These are phyloP conservation scores for Macroventuria anomochaeta DNA, from an alignment of 2,329 filamentous ascomycete genomes.

Conservation along the genomic window DNA sequence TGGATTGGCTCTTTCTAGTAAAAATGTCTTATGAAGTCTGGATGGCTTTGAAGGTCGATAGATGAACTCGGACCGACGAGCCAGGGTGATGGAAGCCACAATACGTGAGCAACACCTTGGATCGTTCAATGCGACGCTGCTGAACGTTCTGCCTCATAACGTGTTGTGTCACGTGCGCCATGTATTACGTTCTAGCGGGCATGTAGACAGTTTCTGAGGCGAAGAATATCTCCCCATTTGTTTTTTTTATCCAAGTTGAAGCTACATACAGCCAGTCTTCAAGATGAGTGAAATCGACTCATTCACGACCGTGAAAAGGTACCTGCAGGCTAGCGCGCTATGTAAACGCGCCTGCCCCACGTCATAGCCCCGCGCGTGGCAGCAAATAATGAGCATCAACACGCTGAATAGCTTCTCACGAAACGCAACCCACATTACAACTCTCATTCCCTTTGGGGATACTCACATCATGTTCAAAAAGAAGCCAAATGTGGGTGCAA, in stretches of 20 bases:
- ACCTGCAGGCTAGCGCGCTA: constrained; percentile 6
- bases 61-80: constrained; percentile 14
- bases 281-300: constrained; percentile 13
- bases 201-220: constrained; percentile 2
- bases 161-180: neutral
- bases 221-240: neutral
- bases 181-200: neutral
- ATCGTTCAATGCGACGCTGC: neutral
- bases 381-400: constrained; percentile 12
- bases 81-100: constrained; percentile 2
- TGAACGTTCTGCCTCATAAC: neutral
- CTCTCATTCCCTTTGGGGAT: neutral
- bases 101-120: neutral
- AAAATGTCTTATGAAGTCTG: neutral
- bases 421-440: neutral
- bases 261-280: neutral
- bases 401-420: neutral
- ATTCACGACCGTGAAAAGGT: neutral
- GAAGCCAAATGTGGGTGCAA: constrained; percentile 60
- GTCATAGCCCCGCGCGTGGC: constrained; percentile 17
- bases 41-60: neutral
- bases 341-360: constrained; percentile 9
- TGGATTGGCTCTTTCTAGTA: constrained; percentile 6
- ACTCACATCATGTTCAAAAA: constrained; percentile 65
- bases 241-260: constrained; percentile 2